These are phyloP conservation scores for Trichosporon sp. DNA, from an alignment of 1,284 basidiomycete species.

Conservation along the genomic window DNA sequence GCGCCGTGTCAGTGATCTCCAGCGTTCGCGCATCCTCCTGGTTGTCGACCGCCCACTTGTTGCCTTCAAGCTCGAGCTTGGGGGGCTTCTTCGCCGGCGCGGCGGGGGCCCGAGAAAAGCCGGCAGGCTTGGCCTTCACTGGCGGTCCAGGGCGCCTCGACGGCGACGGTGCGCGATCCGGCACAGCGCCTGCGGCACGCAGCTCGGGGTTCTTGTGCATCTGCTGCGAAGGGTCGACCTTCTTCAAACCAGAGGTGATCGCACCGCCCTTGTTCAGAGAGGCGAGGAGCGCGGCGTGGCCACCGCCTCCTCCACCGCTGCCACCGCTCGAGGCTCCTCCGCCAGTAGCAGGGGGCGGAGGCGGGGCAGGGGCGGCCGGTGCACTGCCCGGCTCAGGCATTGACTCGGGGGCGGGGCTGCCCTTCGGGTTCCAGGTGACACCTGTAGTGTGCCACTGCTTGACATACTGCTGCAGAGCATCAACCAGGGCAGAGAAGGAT, in stretches of 20 bases:
- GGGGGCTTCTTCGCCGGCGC: constrained; percentile 68
- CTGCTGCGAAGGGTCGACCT: constrained; percentile 94
- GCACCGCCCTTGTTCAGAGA: constrained; percentile 84
- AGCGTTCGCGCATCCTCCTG: constrained; percentile 77
- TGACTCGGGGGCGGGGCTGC: constrained; percentile 9
- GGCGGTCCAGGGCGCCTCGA: constrained; percentile 20
- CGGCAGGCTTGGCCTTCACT: constrained; percentile 64
- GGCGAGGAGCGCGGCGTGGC: constrained; percentile 83
- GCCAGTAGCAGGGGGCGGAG: constrained; percentile 48
- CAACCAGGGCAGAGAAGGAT: constrained; percentile 65
- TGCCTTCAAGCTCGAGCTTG: constrained; percentile 86
- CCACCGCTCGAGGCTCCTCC: constrained; percentile 38
- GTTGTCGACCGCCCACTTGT: constrained; percentile 91
- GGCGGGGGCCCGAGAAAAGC: constrained; percentile 54
- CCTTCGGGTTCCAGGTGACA: constrained; percentile 77
- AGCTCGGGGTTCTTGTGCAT: constrained; percentile 97
- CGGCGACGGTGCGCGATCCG: constrained; percentile 47
- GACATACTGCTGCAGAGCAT: constrained; percentile 75
- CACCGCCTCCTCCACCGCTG: constrained; percentile 52
- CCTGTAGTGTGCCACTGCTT: constrained; percentile 84
- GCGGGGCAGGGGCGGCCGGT: constrained; percentile 52
- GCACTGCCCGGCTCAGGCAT: constrained; percentile 1
- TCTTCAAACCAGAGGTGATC: constrained; percentile 83
- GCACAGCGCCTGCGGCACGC: constrained; percentile 61
- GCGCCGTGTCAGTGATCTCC: constrained; percentile 68